Evolutionary conservation across 257 asterid genomes (phyloP).

Genomic region (Nicotiana tomentosiformis): DNA sequence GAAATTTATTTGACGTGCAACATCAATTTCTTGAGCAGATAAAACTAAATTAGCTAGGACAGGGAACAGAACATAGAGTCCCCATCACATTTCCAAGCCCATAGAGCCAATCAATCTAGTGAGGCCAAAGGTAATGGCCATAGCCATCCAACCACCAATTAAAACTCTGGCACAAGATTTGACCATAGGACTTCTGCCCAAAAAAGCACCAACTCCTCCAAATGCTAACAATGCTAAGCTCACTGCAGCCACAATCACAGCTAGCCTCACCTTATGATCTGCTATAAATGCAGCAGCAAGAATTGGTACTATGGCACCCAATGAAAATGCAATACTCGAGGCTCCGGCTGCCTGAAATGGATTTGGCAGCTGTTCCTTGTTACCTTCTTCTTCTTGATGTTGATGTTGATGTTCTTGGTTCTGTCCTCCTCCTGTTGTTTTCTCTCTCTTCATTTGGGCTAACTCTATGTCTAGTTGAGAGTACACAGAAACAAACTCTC

Average conservation of each 20-base stretch:
- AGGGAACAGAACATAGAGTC: not conserved
- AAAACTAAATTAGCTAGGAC: not conserved
- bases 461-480: conserved; percentile 56
- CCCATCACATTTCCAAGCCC: conserved; percentile 36
- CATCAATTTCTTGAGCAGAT: not conserved
- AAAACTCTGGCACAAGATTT: conserved; percentile 48
- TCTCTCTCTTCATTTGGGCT: conserved; percentile 51
- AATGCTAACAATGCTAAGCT: conserved; percentile 45
- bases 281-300: conserved; percentile 52
- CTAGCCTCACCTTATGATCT: conserved; percentile 36
- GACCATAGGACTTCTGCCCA: conserved; percentile 41
- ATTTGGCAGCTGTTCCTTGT: conserved; percentile 43
- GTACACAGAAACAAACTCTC: conserved; percentile 65
- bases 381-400: not conserved
- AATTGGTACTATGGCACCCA: conserved; percentile 58
- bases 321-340: conserved; percentile 49
- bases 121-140: conserved; percentile 65
- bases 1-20: not conserved
- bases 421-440: not conserved
- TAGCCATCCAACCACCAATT: conserved; percentile 74
- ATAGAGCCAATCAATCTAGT: conserved; percentile 44
- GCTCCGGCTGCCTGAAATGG: conserved; percentile 62
- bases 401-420: not conserved
- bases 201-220: conserved; percentile 49
- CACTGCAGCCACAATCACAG: conserved; percentile 40